Evolutionary conservation across 139 green algal genomes (phyloP).

Genomic region (Volvox africanus): DNA sequence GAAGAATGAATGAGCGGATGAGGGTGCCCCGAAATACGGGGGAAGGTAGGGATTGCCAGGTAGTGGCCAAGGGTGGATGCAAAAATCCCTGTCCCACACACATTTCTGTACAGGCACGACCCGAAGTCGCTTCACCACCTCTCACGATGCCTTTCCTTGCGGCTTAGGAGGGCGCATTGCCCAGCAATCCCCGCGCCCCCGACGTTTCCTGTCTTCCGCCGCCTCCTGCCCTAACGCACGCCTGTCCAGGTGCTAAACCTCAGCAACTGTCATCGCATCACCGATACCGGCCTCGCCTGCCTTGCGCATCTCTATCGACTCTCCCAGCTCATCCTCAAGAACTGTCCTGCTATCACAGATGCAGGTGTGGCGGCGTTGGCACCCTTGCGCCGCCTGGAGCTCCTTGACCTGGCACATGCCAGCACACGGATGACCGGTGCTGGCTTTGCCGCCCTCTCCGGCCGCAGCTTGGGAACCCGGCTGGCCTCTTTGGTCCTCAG

Average conservation of each 20-base stretch:
- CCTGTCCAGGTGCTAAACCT: constrained; percentile 53
- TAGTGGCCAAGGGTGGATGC: no score
- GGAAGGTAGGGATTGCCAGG: no score
- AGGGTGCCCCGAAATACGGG: no score
- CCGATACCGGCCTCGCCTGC: constrained; percentile 32
- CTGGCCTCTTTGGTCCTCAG: constrained; percentile 60
- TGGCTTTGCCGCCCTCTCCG: constrained; percentile 26
- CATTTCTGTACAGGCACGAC: no score
- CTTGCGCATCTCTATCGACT: constrained; percentile 21
- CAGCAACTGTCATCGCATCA: constrained; percentile 42
- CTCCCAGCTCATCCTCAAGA: constrained; percentile 17
- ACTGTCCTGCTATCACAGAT: constrained; percentile 35
- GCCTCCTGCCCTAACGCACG: not conserved
- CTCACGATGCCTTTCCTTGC: no score
- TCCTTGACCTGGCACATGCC: constrained; percentile 45
- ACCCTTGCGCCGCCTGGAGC: constrained; percentile 44
- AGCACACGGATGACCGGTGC: constrained; percentile 22
- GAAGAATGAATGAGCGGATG: no score
- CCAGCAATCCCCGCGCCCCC: no score
- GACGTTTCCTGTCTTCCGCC: not conserved
- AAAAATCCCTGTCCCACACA: no score
- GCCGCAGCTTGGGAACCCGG: not conserved
- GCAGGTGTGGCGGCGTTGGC: constrained; percentile 51
- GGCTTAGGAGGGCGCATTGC: no score
- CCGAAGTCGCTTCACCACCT: no score